Percentiles rank a stretch among this genome's conserved stretches.
These are phyloP conservation scores for Globisporangium apiculatum DNA, from an alignment of 352 stramenopile species.

Conservation along the genomic window DNA sequence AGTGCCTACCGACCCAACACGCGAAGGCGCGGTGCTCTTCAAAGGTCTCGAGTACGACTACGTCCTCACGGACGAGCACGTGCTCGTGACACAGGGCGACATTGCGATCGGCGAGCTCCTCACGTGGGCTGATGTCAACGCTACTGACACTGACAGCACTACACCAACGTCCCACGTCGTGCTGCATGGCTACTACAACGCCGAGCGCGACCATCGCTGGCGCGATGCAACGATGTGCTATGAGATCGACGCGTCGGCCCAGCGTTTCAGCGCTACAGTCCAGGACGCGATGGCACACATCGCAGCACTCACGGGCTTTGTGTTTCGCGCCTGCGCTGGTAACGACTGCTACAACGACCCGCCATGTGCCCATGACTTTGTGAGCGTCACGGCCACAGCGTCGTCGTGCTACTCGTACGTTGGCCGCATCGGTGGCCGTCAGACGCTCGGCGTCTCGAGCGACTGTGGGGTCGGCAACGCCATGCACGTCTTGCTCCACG, in stretches of 20 bases:
- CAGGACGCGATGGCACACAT: conserved; percentile 58
- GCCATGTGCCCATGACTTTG: conserved; percentile 47
- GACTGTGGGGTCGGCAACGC: conserved; percentile 72
- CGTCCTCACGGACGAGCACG: conserved; percentile 57
- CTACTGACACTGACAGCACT: conserved; percentile 5
- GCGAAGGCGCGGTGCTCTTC: conserved; percentile 35
- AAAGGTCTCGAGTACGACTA: conserved; percentile 82
- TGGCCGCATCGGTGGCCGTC: conserved; percentile 57
- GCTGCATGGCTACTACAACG: conserved; percentile 79
- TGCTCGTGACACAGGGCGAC: conserved; percentile 78
- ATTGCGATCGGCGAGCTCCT: conserved; percentile 59
- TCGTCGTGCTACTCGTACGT: conserved; percentile 78
- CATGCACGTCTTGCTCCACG: conserved; percentile 75
- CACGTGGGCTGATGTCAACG: conserved; percentile 17
- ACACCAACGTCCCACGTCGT: conserved; percentile 11
- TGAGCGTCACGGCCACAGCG: conserved; percentile 40
- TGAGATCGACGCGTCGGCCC: conserved; percentile 43
- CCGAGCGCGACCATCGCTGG: conserved; percentile 70
- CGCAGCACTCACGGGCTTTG: conserved; percentile 51
- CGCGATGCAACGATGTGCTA: conserved; percentile 55
- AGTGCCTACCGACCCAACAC: neutral
- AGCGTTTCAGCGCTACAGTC: conserved; percentile 30
- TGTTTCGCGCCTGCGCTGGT: conserved; percentile 42
- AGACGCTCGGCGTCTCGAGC: conserved; percentile 55
- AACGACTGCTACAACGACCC: conserved; percentile 39